These are phyloP conservation scores for Pseudogymnoascus sp. DNA, from an alignment of 2,329 filamentous ascomycete species.

Conservation along the genomic window DNA sequence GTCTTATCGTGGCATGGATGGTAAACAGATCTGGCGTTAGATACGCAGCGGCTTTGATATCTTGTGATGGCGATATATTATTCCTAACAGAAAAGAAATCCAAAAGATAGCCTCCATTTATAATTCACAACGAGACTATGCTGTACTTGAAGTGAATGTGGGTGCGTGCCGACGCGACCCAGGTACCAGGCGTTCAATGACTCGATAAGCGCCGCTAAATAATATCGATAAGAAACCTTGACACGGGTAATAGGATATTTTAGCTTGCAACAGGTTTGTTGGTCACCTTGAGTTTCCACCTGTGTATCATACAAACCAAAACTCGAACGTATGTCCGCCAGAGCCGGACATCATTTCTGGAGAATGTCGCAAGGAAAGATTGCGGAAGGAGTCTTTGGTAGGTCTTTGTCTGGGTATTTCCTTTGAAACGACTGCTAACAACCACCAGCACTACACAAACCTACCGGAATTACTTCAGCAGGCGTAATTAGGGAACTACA, in stretches of 20 bases:
- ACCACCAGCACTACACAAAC: conserved; percentile 82
- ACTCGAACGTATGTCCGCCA: conserved; percentile 18
- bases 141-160: not conserved
- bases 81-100: not conserved
- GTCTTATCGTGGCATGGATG: not conserved
- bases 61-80: not conserved
- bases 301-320: not conserved
- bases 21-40: not conserved
- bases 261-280: not conserved
- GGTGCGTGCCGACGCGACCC: conserved; percentile 3
- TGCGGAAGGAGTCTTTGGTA: conserved; percentile 59
- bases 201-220: conserved; percentile 9
- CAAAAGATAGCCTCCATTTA: not conserved
- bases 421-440: conserved; percentile 13
- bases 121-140: not conserved
- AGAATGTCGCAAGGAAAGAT: conserved; percentile 37
- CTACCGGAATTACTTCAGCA: conserved; percentile 76
- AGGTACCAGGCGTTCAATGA: not conserved
- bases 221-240: conserved; percentile 7
- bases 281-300: not conserved
- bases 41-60: not conserved
- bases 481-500: conserved; percentile 88
- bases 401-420: conserved; percentile 18
- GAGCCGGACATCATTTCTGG: conserved; percentile 17
- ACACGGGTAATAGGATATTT: conserved; percentile 5